Evolutionary conservation across 2,329 filamentous ascomycete species (phyloP), one percentile per base, ranked within the genome.

Genomic region (Monosporascus sp.): DNA sequence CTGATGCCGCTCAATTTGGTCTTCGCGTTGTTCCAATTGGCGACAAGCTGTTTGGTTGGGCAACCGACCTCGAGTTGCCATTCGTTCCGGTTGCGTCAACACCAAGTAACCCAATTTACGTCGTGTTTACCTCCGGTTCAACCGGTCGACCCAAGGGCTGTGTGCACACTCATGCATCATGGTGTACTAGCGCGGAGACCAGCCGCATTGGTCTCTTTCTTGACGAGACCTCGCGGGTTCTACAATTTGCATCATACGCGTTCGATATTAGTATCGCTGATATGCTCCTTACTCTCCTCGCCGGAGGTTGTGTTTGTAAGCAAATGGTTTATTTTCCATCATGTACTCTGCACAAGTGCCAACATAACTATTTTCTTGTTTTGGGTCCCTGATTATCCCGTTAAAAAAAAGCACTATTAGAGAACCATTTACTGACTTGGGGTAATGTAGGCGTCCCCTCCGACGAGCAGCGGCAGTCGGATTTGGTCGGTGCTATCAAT

Each of bases 61-160:
- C 1, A 26, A 7, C 26, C 6, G 26, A 26, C 26, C 26, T 2
- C 1, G 26, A 26, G 26, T 26, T 26, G 26, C 26, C 26, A 2
- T 26, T 26, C 7, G 26, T 8, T 2, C 2, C 26, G 2, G 1
- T 2, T 2, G 26, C 26, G 2, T 27, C 27, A 5, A 20, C 14
- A 24, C 45, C 51, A 7, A 48, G n/a, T 2, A 48, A 44, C 41
- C 20, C 48, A 16, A 22, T 54, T 14, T 60, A 58, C 11, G 16
- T 56, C 2, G 26, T 78, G 61, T 79, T 78, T 60, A 80, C 77
- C 27, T 79, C 76, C 17, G 77, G 77, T n/a, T 78, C 73, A 19
- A 79, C 77, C 2, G 77, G 77, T 5, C 66, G 66, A 34, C 76
- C 77, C 11, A 79, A 79, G 64, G 76, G 77, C 38, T 74, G 77